phyloP scores from a whole-genome alignment of 2,329 filamentous ascomycete species.

The Colletotrichum truncatum region DNA sequence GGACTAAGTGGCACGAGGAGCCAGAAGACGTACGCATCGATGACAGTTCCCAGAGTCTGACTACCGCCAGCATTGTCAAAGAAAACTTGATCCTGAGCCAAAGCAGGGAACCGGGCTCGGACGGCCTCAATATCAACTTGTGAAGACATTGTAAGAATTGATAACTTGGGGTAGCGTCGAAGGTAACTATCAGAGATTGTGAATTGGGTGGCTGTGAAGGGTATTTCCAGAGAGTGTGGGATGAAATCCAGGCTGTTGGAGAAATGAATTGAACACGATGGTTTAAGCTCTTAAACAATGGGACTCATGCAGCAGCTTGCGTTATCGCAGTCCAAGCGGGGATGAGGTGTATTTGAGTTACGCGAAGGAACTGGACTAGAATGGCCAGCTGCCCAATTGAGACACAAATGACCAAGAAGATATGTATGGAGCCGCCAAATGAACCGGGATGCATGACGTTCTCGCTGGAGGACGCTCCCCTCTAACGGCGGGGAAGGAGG shows the following conservation, averaged over 20 bases:
- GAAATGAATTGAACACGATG: background rate
- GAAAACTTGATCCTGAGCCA: slow-evolving; percentile 73
- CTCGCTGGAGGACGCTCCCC: background rate
- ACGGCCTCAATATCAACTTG: slow-evolving; percentile 58
- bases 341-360: background rate
- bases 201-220: background rate
- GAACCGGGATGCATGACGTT: slow-evolving; percentile 20
- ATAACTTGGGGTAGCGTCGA: background rate
- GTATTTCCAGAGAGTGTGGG: background rate
- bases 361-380: background rate
- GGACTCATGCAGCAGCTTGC: background rate
- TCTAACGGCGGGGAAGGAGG: slow-evolving; percentile 12
- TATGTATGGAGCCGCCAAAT: background rate
- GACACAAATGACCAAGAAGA: background rate
- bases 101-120: slow-evolving; percentile 73
- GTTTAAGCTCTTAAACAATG: background rate
- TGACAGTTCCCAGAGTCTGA: slow-evolving; percentile 73
- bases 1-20: background rate
- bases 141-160: slow-evolving; percentile 1
- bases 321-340: background rate
- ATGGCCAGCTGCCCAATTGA: slow-evolving; percentile 13
- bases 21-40: slow-evolving; percentile 63
- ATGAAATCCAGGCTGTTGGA: background rate
- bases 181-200: background rate
- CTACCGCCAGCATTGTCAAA: slow-evolving; percentile 84